Conservation (phyloP, 768 basidiomycete species). For the Tylopilus subfusipes region DNA sequence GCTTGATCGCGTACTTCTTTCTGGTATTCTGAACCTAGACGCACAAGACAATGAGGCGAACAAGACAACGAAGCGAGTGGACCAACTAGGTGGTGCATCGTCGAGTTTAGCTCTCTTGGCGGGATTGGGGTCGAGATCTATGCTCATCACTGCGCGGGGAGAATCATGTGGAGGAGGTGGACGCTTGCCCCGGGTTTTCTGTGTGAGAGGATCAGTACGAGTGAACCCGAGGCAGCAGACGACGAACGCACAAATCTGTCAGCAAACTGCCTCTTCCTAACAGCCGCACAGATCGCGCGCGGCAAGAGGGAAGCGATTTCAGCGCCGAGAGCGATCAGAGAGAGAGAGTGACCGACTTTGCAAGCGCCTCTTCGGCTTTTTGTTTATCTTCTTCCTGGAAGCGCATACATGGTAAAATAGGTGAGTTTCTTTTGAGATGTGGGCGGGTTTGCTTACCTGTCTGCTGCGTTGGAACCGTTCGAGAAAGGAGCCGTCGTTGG, state of each 20-base stretch:
- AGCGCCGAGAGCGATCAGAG: background rate
- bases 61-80: background rate
- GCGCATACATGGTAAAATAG: background rate
- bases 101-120: slow-evolving; percentile 41
- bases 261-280: slow-evolving; percentile 59
- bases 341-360: slow-evolving; percentile 39
- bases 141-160: slow-evolving; percentile 30
- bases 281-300: background rate
- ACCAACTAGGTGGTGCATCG: slow-evolving; percentile 32
- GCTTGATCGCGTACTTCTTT: slow-evolving; percentile 37
- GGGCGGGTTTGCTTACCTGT: slow-evolving; percentile 38
- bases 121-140: slow-evolving; percentile 32
- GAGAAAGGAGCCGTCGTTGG: slow-evolving; percentile 67
- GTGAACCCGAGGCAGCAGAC: background rate
- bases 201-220: background rate
- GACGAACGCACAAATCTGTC: slow-evolving; percentile 53
- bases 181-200: slow-evolving; percentile 63
- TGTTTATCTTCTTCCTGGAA: slow-evolving; percentile 55
- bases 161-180: slow-evolving; percentile 39
- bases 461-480: slow-evolving; percentile 58
- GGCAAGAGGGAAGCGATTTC: background rate
- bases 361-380: slow-evolving; percentile 48
- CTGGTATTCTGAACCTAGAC: slow-evolving; percentile 30
- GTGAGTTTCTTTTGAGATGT: background rate
- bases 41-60: background rate